Evolutionary conservation across 208 protist genomes (phyloP), one percentile per base, ranked within the genome.

Genomic region (Vickermania ingenoplastis): DNA sequence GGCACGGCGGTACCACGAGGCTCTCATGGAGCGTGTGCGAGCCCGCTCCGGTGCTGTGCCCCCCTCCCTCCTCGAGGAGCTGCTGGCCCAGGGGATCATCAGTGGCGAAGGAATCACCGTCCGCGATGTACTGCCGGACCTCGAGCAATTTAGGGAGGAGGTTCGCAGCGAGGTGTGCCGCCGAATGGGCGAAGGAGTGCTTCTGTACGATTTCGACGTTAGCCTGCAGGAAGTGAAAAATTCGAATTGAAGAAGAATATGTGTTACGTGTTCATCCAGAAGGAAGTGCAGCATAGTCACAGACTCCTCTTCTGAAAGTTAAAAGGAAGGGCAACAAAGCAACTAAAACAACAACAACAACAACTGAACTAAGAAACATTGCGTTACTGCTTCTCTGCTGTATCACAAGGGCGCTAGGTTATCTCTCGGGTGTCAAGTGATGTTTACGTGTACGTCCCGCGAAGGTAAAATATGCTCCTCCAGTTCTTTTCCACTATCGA

Each of bases 21-120:
- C 31, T 22, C 61, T 89, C 3, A 28, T 90, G 23, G 72, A 59
- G 31, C 65, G 59, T 0, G 59, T 51, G 25, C 61, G 62, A 50
- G n/a, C 53, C 17, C 17, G 11, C 36, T 45, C 36, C 36, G 31
- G 27, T 26, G 51, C 68, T 28, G 24, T 25, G 2, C 61, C 59
- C 1, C 49, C 52, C 26, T 53, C 81, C 23, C 82, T 75, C 53
- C 76, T 72, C 1, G 68, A 83, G 14, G 83, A 87, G 68, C 59
- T 90, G 56, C 49, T 93, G 7, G 29, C 64, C 23, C 86, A 83
- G 51, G 86, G 86, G 3, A 55, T 67, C 21, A 61, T 80, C 7
- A 73, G 64, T 41, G 61, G 71, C 3, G 28, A 50, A 22, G 51
- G 51, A n/a, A 11, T 77, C 23, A 23, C 36, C 1, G 59, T 31